Evolutionary conservation across 169 alveolate species (phyloP), one percentile per base, ranked within the genome.

Genomic region (Plasmodium chabaudi): DNA sequence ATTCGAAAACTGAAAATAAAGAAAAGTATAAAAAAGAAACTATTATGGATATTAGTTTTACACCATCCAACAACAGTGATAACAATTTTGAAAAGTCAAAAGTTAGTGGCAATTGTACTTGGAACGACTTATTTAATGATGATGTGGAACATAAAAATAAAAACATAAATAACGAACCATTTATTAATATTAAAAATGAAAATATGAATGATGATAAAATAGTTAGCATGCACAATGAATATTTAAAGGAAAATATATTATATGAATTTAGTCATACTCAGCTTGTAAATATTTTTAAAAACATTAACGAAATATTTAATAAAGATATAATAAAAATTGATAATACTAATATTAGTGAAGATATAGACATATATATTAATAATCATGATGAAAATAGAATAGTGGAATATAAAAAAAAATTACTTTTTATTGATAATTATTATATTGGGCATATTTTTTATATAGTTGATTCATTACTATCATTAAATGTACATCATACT

Each of bases 391-490:
- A 82, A 10, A 25, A 67, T 13, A 6, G 17, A 19, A 49, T 67
- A 10, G 9, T 39, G 27, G 19, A 39, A n/a, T 82, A 82, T 27
- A 67, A 25, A 60, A 82, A 82, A 44, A 82, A 67, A 67, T 9
- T 82, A 9, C 60, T 82, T 9, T 82, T 67, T 82, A 56, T 82
- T 1, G 72, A 82, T 15, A 82, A 82, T 55, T 82, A 65, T 55
- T 82, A 82, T 25, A 82, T 82, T 46, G 90, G 90, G 1, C 90
- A 82, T 19, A 82, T 82, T 17, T 82, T 82, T 34, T 34, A 65
- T 53, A 55, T 82, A 44, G 49, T 67, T 17, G 90, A 82, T 17
- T 67, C 79, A 25, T 42, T 82, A 47, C 23, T 82, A 67, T 27
- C 84, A 51, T 23, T 82, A 53, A 82, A 82, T 56, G 74, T 70